phyloP scores from a whole-genome alignment of 2,329 filamentous ascomycete genomes.

The Hypoxylon sp. region DNA sequence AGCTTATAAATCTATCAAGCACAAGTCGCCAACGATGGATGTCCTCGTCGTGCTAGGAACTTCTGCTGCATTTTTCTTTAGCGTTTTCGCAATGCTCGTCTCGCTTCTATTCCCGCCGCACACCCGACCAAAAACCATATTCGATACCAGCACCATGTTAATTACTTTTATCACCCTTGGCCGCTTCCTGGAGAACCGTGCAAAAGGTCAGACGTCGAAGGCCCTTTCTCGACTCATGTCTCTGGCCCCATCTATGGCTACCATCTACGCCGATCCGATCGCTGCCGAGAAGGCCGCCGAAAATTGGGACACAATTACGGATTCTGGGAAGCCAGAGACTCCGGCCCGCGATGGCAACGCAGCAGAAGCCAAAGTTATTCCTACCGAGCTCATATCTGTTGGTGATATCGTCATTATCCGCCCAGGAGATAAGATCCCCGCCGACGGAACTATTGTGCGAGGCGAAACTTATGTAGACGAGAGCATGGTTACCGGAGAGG shows the following conservation, averaged over 20 bases:
- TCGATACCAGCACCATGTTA: constrained; percentile 98
- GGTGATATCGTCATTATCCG: constrained; percentile 93
- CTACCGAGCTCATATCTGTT: constrained; percentile 93
- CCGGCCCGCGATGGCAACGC: constrained; percentile 68
- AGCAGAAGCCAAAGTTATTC: constrained; percentile 87
- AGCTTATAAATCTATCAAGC: constrained; percentile 93
- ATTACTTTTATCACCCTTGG: constrained; percentile 95
- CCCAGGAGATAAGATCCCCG: constrained; percentile 96
- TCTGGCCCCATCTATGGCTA: constrained; percentile 94
- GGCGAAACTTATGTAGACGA: constrained; percentile 97
- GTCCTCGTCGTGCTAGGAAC: constrained; percentile 95
- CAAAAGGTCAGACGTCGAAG: constrained; percentile 96
- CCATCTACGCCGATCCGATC: constrained; percentile 95
- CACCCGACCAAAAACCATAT: constrained; percentile 86
- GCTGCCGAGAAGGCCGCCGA: constrained; percentile 93
- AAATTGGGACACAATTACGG: constrained; percentile 71
- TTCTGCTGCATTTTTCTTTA: constrained; percentile 97
- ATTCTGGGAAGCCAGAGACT: constrained; percentile 63
- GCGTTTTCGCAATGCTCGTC: constrained; percentile 86
- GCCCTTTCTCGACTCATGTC: constrained; percentile 96
- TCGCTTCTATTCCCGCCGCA: constrained; percentile 84
- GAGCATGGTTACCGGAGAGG: constrained; percentile 98
- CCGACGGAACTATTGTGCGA: constrained; percentile 87
- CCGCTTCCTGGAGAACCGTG: constrained; percentile 91
- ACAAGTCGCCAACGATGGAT: constrained; percentile 96